A percentile compares a stretch with the other conserved stretches of the same genome.
These are phyloP conservation scores for Funneliformis mosseae DNA, from an alignment of 192 early-diverging fungal species.

Conservation along the genomic window DNA sequence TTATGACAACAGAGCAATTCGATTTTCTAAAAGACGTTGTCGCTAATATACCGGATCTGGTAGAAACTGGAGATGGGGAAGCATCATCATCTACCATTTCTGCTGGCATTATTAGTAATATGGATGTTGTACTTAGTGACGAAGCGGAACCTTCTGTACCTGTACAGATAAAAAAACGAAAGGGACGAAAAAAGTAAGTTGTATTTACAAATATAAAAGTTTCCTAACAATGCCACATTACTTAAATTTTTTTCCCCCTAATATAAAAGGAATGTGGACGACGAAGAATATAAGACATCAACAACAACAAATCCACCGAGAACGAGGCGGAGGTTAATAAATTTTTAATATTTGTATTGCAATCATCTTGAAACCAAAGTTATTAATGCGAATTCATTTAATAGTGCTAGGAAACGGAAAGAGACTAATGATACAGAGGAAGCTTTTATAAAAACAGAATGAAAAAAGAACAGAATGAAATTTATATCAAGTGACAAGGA, in stretches of 20 bases:
- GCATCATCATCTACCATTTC: neutral
- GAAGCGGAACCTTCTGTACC: neutral
- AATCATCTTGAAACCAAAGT: neutral
- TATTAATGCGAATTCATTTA: neutral
- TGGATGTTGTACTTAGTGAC: neutral
- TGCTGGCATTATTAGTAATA: slow-evolving; percentile 1
- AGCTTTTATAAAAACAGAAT: neutral
- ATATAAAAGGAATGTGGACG: neutral
- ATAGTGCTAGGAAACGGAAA: neutral
- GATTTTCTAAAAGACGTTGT: slow-evolving; percentile 94
- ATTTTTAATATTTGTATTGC: neutral
- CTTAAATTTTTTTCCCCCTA: neutral
- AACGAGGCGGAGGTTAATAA: neutral
- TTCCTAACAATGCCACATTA: neutral
- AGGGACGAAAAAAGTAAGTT: slow-evolving; percentile 28
- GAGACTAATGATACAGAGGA: neutral
- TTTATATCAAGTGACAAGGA: neutral
- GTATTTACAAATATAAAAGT: neutral
- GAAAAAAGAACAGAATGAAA: neutral
- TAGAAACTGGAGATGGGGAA: slow-evolving; percentile 32
- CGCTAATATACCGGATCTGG: slow-evolving; percentile 76
- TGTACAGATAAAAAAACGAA: slow-evolving; percentile 30
- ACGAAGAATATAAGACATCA: neutral
- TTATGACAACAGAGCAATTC: slow-evolving; percentile 83
- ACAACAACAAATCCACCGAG: neutral